Percentiles rank a stretch among this genome's conserved stretches.
Evolutionary conservation across 345 rosid species (phyloP).

Genomic region (Leavenworthia alabamica): DNA sequence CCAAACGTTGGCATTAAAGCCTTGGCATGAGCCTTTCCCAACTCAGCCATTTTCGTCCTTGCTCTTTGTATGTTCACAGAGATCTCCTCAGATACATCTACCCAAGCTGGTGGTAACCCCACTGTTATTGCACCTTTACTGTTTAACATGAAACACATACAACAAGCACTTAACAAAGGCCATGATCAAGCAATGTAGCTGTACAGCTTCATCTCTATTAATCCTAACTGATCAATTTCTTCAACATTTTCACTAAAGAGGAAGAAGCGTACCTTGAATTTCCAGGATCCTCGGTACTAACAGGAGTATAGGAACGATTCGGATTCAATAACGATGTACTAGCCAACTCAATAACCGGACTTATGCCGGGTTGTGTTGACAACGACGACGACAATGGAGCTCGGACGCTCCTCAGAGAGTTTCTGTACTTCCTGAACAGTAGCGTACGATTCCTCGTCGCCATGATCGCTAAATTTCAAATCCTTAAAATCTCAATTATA

Average conservation of each 20-base stretch:
- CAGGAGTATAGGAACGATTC: slow-evolving; percentile 66
- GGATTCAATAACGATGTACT: slow-evolving; percentile 64
- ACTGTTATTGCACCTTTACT: slow-evolving; percentile 66
- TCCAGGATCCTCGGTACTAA: slow-evolving; percentile 83
- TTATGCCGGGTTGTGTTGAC: slow-evolving; percentile 35
- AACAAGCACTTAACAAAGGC: neutral
- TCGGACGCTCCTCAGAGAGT: slow-evolving; percentile 78
- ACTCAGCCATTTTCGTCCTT: slow-evolving; percentile 60
- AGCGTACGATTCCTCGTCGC: slow-evolving; percentile 78
- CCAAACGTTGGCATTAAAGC: slow-evolving; percentile 98
- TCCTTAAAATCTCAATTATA: neutral
- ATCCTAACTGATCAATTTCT: neutral
- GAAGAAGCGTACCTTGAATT: slow-evolving; percentile 52
- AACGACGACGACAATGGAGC: slow-evolving; percentile 42
- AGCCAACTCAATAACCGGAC: slow-evolving; percentile 84
- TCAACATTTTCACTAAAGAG: slow-evolving; percentile 1
- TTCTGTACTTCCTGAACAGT: slow-evolving; percentile 64
- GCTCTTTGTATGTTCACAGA: slow-evolving; percentile 71
- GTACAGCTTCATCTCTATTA: neutral
- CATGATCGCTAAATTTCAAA: slow-evolving; percentile 34
- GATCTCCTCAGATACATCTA: slow-evolving; percentile 87
- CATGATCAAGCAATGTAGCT: neutral
- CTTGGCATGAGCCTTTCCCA: slow-evolving; percentile 86
- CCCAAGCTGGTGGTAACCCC: slow-evolving; percentile 95
- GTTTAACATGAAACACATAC: neutral